Conservation (phyloP, 345 rosid genomes). For the Euclidium syriacum region DNA sequence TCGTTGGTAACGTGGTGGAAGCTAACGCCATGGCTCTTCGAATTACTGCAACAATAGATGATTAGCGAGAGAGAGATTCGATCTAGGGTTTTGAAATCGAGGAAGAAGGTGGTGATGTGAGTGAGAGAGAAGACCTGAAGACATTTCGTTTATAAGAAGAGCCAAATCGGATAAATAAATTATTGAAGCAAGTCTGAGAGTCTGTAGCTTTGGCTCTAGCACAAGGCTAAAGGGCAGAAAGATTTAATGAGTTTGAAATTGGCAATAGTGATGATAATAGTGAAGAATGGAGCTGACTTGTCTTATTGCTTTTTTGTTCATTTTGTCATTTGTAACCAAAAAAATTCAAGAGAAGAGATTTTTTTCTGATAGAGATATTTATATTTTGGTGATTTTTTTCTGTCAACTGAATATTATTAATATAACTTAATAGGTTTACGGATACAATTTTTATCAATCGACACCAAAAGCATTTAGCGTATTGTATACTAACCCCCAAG, state of each 20-base stretch:
- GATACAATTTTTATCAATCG: no score
- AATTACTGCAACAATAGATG: slow-evolving; percentile 35
- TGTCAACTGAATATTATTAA: no score
- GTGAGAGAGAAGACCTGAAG: slow-evolving; percentile 40
- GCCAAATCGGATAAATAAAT: slow-evolving; percentile 1
- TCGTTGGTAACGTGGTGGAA: slow-evolving; percentile 44
- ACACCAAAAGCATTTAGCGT: no score
- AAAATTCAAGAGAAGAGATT: not conserved
- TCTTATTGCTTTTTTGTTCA: slow-evolving; percentile 1
- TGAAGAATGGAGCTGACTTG: slow-evolving; percentile 28
- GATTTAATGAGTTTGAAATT: not conserved
- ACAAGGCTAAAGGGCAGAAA: slow-evolving; percentile 26
- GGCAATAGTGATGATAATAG: not conserved
- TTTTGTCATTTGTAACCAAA: not conserved
- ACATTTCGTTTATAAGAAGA: slow-evolving; percentile 29
- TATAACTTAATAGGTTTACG: no score
- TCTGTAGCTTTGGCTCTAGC: slow-evolving; percentile 33
- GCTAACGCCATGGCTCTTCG: slow-evolving; percentile 55
- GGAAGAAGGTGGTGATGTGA: slow-evolving; percentile 8
- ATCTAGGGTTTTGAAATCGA: not conserved
- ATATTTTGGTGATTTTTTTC: no score
- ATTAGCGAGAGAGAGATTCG: slow-evolving; percentile 24
- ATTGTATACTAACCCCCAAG: no score
- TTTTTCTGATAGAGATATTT: not conserved
- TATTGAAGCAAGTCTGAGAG: not conserved